Conservation (phyloP, 345 rosid species). For the Eutrema yunnanense region DNA sequence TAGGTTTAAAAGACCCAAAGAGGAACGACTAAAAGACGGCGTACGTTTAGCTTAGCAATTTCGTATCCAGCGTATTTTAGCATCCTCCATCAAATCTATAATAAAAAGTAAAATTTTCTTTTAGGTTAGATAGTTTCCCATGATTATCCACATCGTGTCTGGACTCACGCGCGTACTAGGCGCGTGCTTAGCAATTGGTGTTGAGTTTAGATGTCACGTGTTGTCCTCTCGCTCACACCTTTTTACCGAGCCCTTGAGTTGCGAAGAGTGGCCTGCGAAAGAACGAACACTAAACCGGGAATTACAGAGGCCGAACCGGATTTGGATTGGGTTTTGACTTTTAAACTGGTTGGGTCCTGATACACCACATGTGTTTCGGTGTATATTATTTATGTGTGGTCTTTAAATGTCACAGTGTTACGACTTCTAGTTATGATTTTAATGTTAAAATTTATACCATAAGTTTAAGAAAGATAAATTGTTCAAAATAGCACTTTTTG, state of each 20-base stretch:
- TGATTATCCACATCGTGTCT: slow-evolving; percentile 16
- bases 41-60: slow-evolving; percentile 3
- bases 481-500: too few species aligned
- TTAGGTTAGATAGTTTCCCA: background rate
- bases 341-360: background rate
- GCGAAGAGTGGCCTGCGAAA: background rate
- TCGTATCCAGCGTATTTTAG: slow-evolving; percentile 4
- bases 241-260: background rate
- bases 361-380: background rate
- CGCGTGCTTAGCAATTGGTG: background rate
- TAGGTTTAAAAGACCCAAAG: slow-evolving; percentile 28
- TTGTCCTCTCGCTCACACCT: background rate
- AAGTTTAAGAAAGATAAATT: too few species aligned
- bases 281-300: too few species aligned
- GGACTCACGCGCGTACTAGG: background rate
- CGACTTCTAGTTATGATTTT: too few species aligned
- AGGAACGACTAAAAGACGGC: slow-evolving; percentile 16
- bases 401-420: background rate
- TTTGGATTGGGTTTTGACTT: background rate
- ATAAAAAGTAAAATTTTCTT: too few species aligned
- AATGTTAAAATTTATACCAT: too few species aligned
- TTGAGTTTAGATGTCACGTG: background rate
- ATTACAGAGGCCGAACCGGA: background rate
- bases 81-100: background rate
- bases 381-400: background rate